Evolutionary conservation across 345 rosid genomes (phyloP), one percentile per base, ranked within the genome.

Genomic region (Lumnitzera racemosa): DNA sequence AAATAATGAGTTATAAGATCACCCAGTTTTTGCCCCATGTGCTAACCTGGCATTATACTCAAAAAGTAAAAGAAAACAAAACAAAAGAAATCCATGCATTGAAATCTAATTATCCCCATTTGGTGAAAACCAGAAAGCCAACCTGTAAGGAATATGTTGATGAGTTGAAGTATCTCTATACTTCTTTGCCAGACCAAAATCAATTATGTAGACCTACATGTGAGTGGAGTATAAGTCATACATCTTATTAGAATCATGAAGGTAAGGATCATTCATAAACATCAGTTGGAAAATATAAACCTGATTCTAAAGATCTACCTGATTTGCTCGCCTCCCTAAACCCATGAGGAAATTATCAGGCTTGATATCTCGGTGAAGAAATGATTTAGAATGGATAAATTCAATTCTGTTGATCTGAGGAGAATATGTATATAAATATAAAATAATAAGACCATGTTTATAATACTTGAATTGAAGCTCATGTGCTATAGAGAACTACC

Each of bases 261-360:
- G 65, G 23, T 17, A 41, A 11, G 47, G 49, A 31, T 23, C 43
- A 36, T 36, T 36, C 43, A 36, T 36, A 4, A 4, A 36, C 11
- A 36, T 36, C 43, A 36, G 7, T 7, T 36, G 43, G 11, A 36
- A 36, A 36, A 5, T 36, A 36, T 9, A 36, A 36, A 9, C 11
- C 10, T 9, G 7, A 9, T 36, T 36, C 51, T 59, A 57, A 78
- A 56, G 20, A 53, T 48, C 31, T 24, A 87, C 95, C 95, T 85
- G 89, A 76, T 83, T 87, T 13, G 90, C 95, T 31, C 88, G 97
- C 70, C 91, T 80, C 54, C 95, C 97, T 47, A 90, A 87, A 58
- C 97, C 97, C 97, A 90, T 87, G 25, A 90, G 85, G 78, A 90
- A 90, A 77, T 90, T 90, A 68, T 87, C 97, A 9, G 97, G 95